Evolutionary conservation across 2,329 filamentous ascomycete species (phyloP), one percentile per base, ranked within the genome.

Genomic region (Beauveria sp.): DNA sequence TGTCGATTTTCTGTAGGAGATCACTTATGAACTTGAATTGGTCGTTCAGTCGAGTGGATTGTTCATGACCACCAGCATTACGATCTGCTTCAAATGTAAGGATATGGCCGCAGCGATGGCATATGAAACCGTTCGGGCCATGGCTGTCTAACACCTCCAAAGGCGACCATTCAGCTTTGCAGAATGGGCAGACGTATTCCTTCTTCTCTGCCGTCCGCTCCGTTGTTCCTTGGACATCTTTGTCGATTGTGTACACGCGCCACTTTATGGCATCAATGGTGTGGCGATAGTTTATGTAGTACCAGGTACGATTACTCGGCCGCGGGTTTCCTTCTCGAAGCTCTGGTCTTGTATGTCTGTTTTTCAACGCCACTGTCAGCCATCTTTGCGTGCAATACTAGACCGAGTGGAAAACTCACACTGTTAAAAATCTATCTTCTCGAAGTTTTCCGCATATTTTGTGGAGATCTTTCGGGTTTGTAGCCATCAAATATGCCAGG

Each of bases 191-290:
- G 63, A 88, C 87, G 69, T 92, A 96, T 71, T 97, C 94, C 73
- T 97, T 97, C 72, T 91, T 89, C 74, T 97, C 93, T 61, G 84
- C 84, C 10, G 88, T 88, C 0, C 91, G 88, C 20, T 90, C 86
- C 18, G 90, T 90, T 62, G 91, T 87, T 18, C 88, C 87, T 75
- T 97, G 92, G 62, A 97, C 91, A 59, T 89, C 86, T 72, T 93
- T 92, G 66, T 92, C 92, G 67, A 97, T 85, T 61, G 88, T 88
- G 71, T 93, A 92, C 56, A 96, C 86, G 64, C 91, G 88, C 83
- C 90, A 99, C 74, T 99, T 99, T 76, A 96, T 96, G 54, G 91
- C 91, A 75, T 99, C 94, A 70, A 99, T 91, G 41, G 93, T 91
- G 62, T 91, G 89, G 63, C 94, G 91, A 70, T 96, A 96, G 72